Evolutionary conservation across 1,284 basidiomycete species (phyloP), one percentile per base, ranked within the genome.

Genomic region (Somion occarium): DNA sequence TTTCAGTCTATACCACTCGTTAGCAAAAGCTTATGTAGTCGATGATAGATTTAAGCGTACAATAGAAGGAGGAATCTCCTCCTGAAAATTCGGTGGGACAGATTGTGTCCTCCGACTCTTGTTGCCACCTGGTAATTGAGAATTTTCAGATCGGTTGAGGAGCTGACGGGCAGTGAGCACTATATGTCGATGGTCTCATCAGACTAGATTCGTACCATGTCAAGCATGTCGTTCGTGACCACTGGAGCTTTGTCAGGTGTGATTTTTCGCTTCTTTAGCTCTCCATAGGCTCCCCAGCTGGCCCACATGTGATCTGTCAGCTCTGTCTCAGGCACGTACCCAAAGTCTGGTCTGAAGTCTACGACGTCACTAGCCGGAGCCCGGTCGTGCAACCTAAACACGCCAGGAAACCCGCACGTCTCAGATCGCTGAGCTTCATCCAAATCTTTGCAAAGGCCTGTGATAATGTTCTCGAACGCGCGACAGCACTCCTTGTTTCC

Each of bases 301-400:
- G 5, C 11, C 48, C 48, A 49, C 5, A 3, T 11, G 13, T 13
- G 19, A 20, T 19, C 27, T n/a, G 5, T 18, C 20, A 44, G 19
- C 42, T 5, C 12, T 18, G n/a, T 19, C 15, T 43, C n/a, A 27
- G 7, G n/a, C 4, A 19, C 44, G 5, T 12, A 25, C 2, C 22
- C 22, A 24, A 51, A 38, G 44, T 51, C 50, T 1, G 50, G 50
- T 22, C 47, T 51, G 44, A 37, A 30, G 2, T 38, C 23, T 9
- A n/a, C 43, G 30, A 38, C 46, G 20, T 47, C 25, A 42, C 50
- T 27, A 2, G 2, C 1, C n/a, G n/a, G 7, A 18, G 13, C 19
- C 3, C 13, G 9, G 5, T 48, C 38, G 22, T 12, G 20, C 5
- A 22, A 41, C 15, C 9, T 18, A 5, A 41, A 22, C 9, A 9